These are phyloP conservation scores for Poa annua DNA, from an alignment of 176 grass and related monocot genomes.

Conservation along the genomic window DNA sequence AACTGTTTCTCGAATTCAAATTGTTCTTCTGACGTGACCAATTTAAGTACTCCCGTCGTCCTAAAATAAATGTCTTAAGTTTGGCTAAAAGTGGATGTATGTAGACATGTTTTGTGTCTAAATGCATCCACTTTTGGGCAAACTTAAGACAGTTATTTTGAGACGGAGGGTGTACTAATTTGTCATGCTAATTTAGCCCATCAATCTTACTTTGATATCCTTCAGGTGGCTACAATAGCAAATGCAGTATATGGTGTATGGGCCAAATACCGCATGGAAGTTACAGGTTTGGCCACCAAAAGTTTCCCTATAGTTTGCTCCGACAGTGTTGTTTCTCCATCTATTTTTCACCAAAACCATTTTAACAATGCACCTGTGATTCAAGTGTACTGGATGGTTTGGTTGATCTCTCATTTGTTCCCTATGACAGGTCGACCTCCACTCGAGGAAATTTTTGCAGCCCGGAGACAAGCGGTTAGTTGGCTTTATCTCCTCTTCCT, in stretches of 20 bases:
- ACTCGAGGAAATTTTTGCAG: constrained; percentile 62
- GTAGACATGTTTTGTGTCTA: no score
- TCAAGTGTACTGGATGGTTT: not conserved
- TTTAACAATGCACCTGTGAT: not conserved
- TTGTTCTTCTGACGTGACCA: not conserved
- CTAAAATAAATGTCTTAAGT: no score
- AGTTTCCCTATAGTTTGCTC: not conserved
- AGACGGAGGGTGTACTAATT: no score
- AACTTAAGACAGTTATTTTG: no score
- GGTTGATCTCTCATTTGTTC: not conserved
- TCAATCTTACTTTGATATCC: constrained; percentile 14
- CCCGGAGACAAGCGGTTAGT: constrained; percentile 45
- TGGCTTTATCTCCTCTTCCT: not conserved
- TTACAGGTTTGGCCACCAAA: constrained; percentile 62
- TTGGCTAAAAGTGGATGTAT: no score
- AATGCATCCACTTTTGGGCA: no score
- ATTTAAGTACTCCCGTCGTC: no score
- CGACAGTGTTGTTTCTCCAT: not conserved
- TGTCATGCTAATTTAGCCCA: not conserved
- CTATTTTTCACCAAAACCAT: constrained; percentile 2
- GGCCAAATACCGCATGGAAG: constrained; percentile 93
- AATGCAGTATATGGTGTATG: constrained; percentile 88
- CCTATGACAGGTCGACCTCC: constrained; percentile 70
- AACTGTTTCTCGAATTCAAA: not conserved
- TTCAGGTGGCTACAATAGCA: constrained; percentile 77